These are phyloP conservation scores for Diaporthe citrichinensis DNA, from an alignment of 2,329 filamentous ascomycete species.

Conservation along the genomic window DNA sequence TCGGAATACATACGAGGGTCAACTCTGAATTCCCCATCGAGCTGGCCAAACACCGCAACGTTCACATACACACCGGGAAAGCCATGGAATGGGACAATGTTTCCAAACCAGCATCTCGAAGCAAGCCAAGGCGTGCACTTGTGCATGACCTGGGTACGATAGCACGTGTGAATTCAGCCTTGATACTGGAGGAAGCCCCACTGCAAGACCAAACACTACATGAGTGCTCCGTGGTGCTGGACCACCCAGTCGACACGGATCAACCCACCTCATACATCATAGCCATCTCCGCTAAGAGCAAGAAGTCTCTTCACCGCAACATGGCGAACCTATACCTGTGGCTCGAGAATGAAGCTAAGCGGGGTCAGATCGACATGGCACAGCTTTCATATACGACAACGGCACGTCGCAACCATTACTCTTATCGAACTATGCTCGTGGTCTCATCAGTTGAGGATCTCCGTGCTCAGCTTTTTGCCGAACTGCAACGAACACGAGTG, in stretches of 20 bases:
- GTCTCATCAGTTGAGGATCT: conserved; percentile 58
- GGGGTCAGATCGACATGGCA: conserved; percentile 55
- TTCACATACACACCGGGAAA: not conserved
- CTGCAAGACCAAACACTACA: conserved; percentile 44
- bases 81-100: not conserved
- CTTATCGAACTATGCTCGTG: conserved; percentile 65
- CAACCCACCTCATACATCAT: conserved; percentile 69
- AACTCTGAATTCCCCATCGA: conserved; percentile 45
- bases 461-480: conserved; percentile 46
- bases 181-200: conserved; percentile 77
- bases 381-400: conserved; percentile 77
- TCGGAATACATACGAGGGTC: conserved; percentile 42
- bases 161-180: conserved; percentile 77
- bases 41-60: not conserved
- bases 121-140: conserved; percentile 61
- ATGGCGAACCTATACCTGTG: conserved; percentile 66
- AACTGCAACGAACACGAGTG: conserved; percentile 57
- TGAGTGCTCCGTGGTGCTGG: not conserved
- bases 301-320: conserved; percentile 70
- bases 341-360: conserved; percentile 65
- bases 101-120: no score
- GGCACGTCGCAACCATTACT: conserved; percentile 74
- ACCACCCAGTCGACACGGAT: conserved; percentile 53
- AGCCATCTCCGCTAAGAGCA: conserved; percentile 68
- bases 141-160: conserved; percentile 78